Percentiles rank a stretch among this genome's conserved stretches.
These are phyloP conservation scores for Massospora cicadina DNA, from an alignment of 371 early-diverging fungal species.

Conservation along the genomic window DNA sequence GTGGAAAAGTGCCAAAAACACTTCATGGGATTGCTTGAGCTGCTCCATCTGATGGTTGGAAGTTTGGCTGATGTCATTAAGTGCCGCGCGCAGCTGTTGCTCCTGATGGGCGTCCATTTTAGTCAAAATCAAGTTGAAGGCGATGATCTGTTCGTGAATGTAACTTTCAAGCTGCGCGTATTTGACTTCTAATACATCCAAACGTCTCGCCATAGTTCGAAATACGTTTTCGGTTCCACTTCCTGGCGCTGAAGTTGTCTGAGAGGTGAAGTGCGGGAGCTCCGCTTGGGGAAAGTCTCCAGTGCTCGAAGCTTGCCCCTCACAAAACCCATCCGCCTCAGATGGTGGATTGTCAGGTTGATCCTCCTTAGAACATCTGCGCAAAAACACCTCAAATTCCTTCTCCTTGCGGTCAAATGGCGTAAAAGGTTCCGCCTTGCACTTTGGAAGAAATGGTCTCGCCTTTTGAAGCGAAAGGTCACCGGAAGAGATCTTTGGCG, in stretches of 20 bases:
- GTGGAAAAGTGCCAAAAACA: neutral
- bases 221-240: slow-evolving; percentile 13
- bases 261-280: slow-evolving; percentile 13
- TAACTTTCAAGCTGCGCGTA: neutral
- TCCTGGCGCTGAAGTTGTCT: neutral
- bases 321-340: neutral
- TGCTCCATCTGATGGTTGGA: neutral
- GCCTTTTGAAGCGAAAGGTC: neutral
- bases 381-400: neutral
- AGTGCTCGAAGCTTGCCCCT: neutral
- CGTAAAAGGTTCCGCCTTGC: neutral
- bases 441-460: neutral
- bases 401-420: neutral
- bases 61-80: neutral
- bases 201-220: slow-evolving; percentile 13
- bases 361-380: neutral
- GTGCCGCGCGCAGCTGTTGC: neutral
- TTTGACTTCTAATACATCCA: neutral
- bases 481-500: neutral
- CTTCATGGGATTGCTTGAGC: neutral
- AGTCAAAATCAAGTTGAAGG: neutral
- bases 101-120: neutral
- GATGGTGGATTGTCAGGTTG: neutral
- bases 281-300: slow-evolving; percentile 14
- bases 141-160: neutral